Evolutionary conservation across 805 yeast genomes (phyloP).

Genomic region (Suhomyces tanzawaensis): DNA sequence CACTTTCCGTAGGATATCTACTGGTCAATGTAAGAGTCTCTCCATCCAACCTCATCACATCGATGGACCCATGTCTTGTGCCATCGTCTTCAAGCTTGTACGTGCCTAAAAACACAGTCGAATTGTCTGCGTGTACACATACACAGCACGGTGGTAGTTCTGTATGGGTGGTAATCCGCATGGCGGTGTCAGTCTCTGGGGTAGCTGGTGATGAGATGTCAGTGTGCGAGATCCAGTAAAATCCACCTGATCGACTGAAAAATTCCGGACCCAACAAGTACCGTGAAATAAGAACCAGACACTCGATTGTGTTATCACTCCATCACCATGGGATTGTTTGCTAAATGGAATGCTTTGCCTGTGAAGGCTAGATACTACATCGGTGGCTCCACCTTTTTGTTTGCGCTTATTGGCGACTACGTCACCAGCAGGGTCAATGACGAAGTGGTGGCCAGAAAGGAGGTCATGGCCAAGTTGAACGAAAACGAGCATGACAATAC

Average conservation of each 20-base stretch:
- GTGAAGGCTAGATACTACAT: slow-evolving; percentile 40
- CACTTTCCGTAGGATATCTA: slow-evolving; percentile 45
- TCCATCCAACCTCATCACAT: slow-evolving; percentile 32
- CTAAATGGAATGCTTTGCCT: slow-evolving; percentile 41
- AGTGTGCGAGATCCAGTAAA: too few species aligned
- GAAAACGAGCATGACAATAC: too few species aligned
- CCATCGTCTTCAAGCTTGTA: slow-evolving; percentile 67
- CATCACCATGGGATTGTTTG: slow-evolving; percentile 27
- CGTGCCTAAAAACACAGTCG: slow-evolving; percentile 68
- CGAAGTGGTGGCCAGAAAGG: slow-evolving; percentile 34
- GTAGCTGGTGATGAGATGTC: too few species aligned
- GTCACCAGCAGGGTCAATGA: slow-evolving; percentile 33
- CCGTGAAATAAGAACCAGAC: too few species aligned
- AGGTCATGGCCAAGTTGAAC: slow-evolving; percentile 24
- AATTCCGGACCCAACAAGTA: too few species aligned
- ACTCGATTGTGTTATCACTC: too few species aligned
- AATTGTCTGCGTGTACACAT: slow-evolving; percentile 53
- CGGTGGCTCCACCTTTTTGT: slow-evolving; percentile 38
- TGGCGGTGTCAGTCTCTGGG: too few species aligned
- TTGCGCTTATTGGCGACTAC: slow-evolving; percentile 42
- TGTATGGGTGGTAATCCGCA: slow-evolving; percentile 31
- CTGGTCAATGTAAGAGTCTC: slow-evolving; percentile 15
- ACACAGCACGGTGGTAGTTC: slow-evolving; percentile 83
- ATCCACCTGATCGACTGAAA: too few species aligned
- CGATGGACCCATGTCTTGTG: slow-evolving; percentile 61